Evolutionary conservation across 2,329 filamentous ascomycete species (phyloP), one percentile per base, ranked within the genome.

Genomic region (Pseudocercospora fuligena): DNA sequence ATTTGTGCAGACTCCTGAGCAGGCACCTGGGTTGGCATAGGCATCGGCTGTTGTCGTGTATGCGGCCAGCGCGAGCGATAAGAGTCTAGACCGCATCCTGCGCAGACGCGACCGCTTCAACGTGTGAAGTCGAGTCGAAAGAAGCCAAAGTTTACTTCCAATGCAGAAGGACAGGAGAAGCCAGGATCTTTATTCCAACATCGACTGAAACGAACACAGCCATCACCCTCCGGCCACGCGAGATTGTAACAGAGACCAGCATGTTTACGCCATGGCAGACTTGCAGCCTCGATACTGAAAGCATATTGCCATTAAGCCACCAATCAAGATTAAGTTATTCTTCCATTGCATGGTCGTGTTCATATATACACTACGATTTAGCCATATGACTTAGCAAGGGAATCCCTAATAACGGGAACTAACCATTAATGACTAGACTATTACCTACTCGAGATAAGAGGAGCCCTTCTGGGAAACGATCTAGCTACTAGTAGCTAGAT

Each of bases 1-100:
- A 63, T 83, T 82, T 57, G 65, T 77, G 73, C 81, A 83, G 12
- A 72, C 69, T 46, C 82, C 82, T 9, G 74, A 77, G 75, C 81
- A 83, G 25, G 77, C 29, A 59, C 78, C 70, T 16, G 81, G 81
- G 56, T 79, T 73, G 49, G 80, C 76, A 67, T 82, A 82, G 40
- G 76, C 79, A 31, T 58, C 7, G 56, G 66, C 68, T n/a, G 64
- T 49, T 9, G 69, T 54, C 12, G 65, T 61, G 36, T 72, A 63
- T 1, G 74, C 76, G 23, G n/a, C 33, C 14, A 63, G 51, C 12
- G 61, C 61, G 7, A 66, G 58, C 27, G 61, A 73, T 25, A 36
- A 60, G 16, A 53, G 2, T 53, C 14, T 59, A 6, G 51, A 29
- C 40, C 51, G 58, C 64, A 66, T 66, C 12, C 1, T 58, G 16